Evolutionary conservation across 2,329 filamentous ascomycete species (phyloP).

Genomic region (Claviceps spartinae): DNA sequence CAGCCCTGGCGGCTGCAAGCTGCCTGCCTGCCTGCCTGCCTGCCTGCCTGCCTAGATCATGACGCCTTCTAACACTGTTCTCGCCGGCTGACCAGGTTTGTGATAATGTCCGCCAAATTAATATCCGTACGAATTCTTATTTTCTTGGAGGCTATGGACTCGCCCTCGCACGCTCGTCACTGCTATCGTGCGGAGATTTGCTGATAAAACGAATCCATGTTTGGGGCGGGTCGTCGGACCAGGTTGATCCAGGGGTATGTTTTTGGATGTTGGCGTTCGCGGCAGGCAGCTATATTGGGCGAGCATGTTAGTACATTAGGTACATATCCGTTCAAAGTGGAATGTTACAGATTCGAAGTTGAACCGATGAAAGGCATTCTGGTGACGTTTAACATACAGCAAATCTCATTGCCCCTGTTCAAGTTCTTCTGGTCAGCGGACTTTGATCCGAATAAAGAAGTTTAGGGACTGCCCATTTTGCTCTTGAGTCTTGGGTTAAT

Average conservation of each 20-base stretch:
- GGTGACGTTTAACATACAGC: conserved; percentile 21
- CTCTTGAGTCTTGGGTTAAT: not conserved
- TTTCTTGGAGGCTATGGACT: not conserved
- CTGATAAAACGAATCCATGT: conserved; percentile 13
- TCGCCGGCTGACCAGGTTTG: too few relatives aligned
- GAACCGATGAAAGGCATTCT: too few relatives aligned
- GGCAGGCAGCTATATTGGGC: conserved; percentile 20
- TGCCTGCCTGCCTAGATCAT: too few relatives aligned
- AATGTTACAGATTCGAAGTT: not conserved
- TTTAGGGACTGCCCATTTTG: too few relatives aligned
- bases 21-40: too few relatives aligned
- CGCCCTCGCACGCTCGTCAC: not conserved
- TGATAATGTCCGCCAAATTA: too few relatives aligned
- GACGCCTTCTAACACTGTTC: too few relatives aligned
- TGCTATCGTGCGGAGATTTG: conserved; percentile 17
- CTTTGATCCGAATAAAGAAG: too few relatives aligned
- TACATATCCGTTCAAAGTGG: not conserved
- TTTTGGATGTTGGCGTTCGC: conserved; percentile 25
- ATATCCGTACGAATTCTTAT: too few relatives aligned
- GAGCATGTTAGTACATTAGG: conserved; percentile 10
- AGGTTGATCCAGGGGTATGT: conserved; percentile 25
- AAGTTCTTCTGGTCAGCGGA: not conserved
- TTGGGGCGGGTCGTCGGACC: conserved; percentile 20
- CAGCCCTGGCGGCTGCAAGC: too few relatives aligned
- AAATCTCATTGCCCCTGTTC: conserved; percentile 29